phyloP scores from a whole-genome alignment of 1,284 basidiomycete species.

The Boletus sp. region DNA sequence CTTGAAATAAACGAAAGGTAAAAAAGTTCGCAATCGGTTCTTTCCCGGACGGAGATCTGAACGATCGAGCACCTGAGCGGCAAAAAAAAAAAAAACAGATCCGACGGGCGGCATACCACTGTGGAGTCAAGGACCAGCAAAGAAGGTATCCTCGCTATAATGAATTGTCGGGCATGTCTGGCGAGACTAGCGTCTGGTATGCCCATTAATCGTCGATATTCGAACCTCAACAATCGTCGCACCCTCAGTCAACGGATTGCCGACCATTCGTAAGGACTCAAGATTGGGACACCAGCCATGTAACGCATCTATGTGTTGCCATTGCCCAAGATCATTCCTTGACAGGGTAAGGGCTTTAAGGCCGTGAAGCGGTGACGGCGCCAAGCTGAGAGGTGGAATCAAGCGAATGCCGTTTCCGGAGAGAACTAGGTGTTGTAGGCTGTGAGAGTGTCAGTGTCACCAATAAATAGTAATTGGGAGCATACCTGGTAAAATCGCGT shows the following conservation, averaged over 20 bases:
- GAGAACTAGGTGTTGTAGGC: constrained; percentile 57
- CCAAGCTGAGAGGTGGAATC: constrained; percentile 43
- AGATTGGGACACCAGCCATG: constrained; percentile 62
- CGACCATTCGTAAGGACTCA: constrained; percentile 52
- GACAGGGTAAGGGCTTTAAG: constrained; percentile 64
- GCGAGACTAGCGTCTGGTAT: constrained; percentile 37
- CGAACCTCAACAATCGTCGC: constrained; percentile 8
- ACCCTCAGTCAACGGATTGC: constrained; percentile 64
- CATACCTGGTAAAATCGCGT: constrained; percentile 48
- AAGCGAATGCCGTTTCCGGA: constrained; percentile 56
- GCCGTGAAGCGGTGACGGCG: constrained; percentile 26
- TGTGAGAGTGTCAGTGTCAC: constrained; percentile 17
- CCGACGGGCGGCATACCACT: constrained; percentile 40
- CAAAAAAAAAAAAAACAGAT: constrained; percentile 1
- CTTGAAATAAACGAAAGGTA: constrained; percentile 68
- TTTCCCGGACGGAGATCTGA: constrained; percentile 68
- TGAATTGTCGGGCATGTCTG: constrained; percentile 57
- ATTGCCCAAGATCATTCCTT: constrained; percentile 56
- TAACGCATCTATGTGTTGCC: constrained; percentile 71
- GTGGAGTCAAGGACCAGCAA: constrained; percentile 69
- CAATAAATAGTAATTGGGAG: constrained; percentile 7
- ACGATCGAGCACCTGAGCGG: constrained; percentile 18
- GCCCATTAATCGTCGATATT: constrained; percentile 2
- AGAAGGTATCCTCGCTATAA: constrained; percentile 68
- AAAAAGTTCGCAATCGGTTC: constrained; percentile 83